Percentiles rank a stretch among this genome's conserved stretches.
Conservation (phyloP, 352 stramenopile species). For the Phytophthora lateralis region DNA sequence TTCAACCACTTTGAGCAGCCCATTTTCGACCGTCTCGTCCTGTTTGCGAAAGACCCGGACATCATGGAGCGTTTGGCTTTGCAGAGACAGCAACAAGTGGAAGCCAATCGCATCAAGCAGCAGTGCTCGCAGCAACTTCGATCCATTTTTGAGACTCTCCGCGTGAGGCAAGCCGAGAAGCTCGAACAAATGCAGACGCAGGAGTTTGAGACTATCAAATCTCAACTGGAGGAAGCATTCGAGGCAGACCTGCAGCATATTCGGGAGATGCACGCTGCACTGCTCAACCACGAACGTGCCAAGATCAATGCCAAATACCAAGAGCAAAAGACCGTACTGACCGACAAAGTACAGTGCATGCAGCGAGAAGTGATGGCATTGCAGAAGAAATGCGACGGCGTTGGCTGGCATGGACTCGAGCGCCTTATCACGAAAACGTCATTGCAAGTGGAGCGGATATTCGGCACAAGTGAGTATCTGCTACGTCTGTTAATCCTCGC, state of each 20-base stretch:
- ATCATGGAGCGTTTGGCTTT: conserved; percentile 59
- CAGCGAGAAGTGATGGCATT: conserved; percentile 48
- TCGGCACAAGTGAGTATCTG: conserved; percentile 74
- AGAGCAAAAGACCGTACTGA: conserved; percentile 45
- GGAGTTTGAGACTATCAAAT: conserved; percentile 51
- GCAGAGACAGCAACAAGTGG: conserved; percentile 54
- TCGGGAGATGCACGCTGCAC: conserved; percentile 59
- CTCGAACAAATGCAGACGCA: conserved; percentile 44
- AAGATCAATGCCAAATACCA: conserved; percentile 73
- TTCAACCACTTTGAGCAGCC: conserved; percentile 79
- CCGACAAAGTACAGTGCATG: conserved; percentile 47
- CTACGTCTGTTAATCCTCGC: conserved; percentile 75
- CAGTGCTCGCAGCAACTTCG: conserved; percentile 53
- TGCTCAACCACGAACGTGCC: conserved; percentile 61
- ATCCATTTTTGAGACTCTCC: conserved; percentile 52
- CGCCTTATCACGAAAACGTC: conserved; percentile 54
- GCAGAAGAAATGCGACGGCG: conserved; percentile 57
- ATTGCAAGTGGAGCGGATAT: conserved; percentile 70
- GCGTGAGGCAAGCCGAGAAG: conserved; percentile 37
- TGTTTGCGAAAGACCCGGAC: conserved; percentile 70
- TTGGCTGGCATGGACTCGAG: conserved; percentile 61
- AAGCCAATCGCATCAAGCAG: conserved; percentile 58
- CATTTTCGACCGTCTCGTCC: conserved; percentile 65
- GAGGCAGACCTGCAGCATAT: conserved; percentile 71
- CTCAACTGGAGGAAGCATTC: conserved; percentile 52